A percentile compares a stretch with the other conserved stretches of the same genome.
phyloP scores from a whole-genome alignment of 768 basidiomycete genomes.

The Nidularia pulvinata region DNA sequence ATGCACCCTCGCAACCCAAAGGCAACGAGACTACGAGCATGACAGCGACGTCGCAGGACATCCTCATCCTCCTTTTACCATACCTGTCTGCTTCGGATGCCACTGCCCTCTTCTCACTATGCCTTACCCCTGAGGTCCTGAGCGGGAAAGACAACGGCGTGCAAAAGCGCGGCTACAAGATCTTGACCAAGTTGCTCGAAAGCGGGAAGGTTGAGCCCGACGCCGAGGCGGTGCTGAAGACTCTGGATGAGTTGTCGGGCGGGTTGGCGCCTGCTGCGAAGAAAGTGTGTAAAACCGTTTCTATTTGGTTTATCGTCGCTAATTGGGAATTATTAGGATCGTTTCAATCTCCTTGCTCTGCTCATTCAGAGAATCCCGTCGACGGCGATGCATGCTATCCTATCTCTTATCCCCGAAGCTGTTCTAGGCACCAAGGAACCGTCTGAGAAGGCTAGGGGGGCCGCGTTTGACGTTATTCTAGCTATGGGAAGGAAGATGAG shows the following conservation, averaged over 20 bases:
- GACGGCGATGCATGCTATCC: constrained; percentile 79
- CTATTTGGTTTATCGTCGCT: not conserved
- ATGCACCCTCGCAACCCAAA: constrained; percentile 21
- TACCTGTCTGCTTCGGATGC: constrained; percentile 65
- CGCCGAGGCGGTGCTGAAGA: constrained; percentile 58
- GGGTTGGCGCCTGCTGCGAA: constrained; percentile 84
- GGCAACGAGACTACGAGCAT: constrained; percentile 40
- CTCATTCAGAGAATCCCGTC: constrained; percentile 71
- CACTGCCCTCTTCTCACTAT: constrained; percentile 65
- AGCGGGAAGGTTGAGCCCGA: constrained; percentile 53
- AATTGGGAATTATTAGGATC: constrained; percentile 53
- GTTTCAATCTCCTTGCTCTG: constrained; percentile 71
- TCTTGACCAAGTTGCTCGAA: constrained; percentile 75
- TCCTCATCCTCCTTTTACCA: constrained; percentile 83
- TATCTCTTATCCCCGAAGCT: constrained; percentile 90
- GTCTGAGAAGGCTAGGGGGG: constrained; percentile 87
- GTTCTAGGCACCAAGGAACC: constrained; percentile 97
- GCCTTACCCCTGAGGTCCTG: constrained; percentile 66
- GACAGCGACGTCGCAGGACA: constrained; percentile 74
- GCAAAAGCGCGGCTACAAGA: constrained; percentile 95
- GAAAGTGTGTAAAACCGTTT: constrained; percentile 45
- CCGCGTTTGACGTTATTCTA: constrained; percentile 89
- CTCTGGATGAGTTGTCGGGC: constrained; percentile 63
- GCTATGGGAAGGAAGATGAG: constrained; percentile 94
- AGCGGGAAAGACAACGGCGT: constrained; percentile 82